These are phyloP conservation scores for Irpex rosettiformis DNA, from an alignment of 1,284 basidiomycete species.

Conservation along the genomic window DNA sequence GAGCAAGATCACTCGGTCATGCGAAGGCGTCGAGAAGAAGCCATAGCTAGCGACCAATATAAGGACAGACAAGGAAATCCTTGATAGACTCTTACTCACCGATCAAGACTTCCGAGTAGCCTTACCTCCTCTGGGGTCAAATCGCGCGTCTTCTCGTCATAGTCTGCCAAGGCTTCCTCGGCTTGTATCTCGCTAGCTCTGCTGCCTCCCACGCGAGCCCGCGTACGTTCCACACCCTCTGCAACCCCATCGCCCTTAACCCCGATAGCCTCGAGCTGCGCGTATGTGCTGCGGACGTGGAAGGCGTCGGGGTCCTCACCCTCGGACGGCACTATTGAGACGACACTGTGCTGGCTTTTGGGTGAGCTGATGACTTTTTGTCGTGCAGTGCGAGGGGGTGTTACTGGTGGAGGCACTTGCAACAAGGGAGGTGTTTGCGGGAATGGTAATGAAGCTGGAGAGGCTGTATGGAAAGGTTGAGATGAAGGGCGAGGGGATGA, in stretches of 20 bases:
- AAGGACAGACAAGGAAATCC: constrained; percentile 5
- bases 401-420: constrained; percentile 16
- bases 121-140: constrained; percentile 62
- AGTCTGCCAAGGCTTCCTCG: constrained; percentile 50
- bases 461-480: constrained; percentile 10
- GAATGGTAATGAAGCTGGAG: constrained; percentile 10
- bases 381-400: constrained; percentile 32
- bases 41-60: constrained; percentile 65
- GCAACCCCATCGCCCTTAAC: constrained; percentile 91
- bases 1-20: constrained; percentile 74
- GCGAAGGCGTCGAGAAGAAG: constrained; percentile 73
- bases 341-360: constrained; percentile 54
- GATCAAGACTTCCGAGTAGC: constrained; percentile 72
- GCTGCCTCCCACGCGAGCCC: constrained; percentile 70
- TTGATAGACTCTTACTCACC: constrained; percentile 46
- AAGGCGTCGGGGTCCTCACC: constrained; percentile 85
- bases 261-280: constrained; percentile 77
- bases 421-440: not conserved
- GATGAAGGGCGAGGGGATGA: constrained; percentile 16
- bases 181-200: constrained; percentile 56
- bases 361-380: constrained; percentile 33
- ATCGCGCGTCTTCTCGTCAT: constrained; percentile 55
- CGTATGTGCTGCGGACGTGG: constrained; percentile 87
- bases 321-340: constrained; percentile 62
- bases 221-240: constrained; percentile 89